Base-by-base conservation (phyloP, 352 stramenopile genomes). In the Globisporangium nodosum region DNA sequence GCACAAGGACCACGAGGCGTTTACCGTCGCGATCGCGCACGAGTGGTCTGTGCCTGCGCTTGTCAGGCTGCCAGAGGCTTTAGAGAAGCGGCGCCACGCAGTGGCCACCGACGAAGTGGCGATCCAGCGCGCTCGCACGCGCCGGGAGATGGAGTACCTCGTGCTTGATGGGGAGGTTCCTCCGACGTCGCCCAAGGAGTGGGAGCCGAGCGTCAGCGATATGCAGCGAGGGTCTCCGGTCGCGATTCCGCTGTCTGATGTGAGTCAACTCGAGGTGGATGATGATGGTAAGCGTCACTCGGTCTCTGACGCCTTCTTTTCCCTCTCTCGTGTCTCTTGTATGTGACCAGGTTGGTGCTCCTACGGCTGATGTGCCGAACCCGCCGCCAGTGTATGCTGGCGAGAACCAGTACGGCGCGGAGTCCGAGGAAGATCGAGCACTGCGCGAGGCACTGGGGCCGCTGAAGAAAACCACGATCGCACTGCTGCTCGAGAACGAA, bases 121-220 rank as follows among this genome's bases (percentile, higher is more conserved):
- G 35, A 71, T 74, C 13, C 85, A 94, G 56, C 70, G 71, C 37
- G 74, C 69, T 35, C 80, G 85, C 35, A 90, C 79, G 49, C 85
- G 85, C 24, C 81, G 79, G 39, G 82, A 90, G 61, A 87, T 92
- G 61, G 85, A 94, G 58, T 94, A 85, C 60, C 70, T 92, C 63
- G 79, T 94, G 21, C 60, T 94, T 54, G 79, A 85, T 59, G 82
- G 81, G 27, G 85, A 94, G 68, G 78, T 92, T 59, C 82, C 85
- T 40, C 84, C 83, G 31, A 48, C 69, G 39, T 88, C 79, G 30
- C 85, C 85, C 6, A 92, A 92, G 57, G 85, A 94, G 57, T 94
- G 85, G 85, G 69, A 71, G 65, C 78, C 74, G 11, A 63, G 68
- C 9, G 20, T 20, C n/a, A 88, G 81, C 46, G 82, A 94, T 30